A percentile compares a stretch with the other conserved stretches of the same genome.
These are phyloP conservation scores for Nothophytophthora sp. DNA, from an alignment of 352 stramenopile genomes.

Conservation along the genomic window DNA sequence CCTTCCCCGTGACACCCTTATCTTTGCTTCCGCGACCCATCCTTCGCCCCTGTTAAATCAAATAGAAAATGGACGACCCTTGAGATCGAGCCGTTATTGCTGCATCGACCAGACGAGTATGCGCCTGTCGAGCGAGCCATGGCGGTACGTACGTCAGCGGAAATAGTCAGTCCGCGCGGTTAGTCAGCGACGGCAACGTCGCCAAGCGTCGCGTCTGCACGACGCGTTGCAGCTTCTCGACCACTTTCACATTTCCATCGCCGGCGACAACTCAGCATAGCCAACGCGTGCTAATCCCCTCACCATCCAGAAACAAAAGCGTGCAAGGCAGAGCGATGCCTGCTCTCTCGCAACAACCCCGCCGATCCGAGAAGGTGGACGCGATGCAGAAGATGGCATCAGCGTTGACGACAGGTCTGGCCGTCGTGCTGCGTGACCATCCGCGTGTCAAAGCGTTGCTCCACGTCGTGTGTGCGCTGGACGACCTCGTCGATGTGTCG, in stretches of 20 bases:
- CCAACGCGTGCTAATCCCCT: neutral
- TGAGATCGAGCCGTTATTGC: slow-evolving; percentile 16
- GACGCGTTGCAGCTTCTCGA: neutral
- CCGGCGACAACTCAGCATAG: neutral
- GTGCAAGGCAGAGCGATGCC: slow-evolving; percentile 3
- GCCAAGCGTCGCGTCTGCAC: too few relatives aligned
- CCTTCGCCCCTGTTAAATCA: too few relatives aligned
- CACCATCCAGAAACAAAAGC: neutral
- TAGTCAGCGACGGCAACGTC: slow-evolving; percentile 4
- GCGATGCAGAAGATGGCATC: slow-evolving; percentile 9
- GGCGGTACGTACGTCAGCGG: slow-evolving; percentile 3
- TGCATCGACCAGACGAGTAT: slow-evolving; percentile 19
- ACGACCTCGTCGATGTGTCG: slow-evolving; percentile 27
- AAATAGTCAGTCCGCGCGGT: neutral
- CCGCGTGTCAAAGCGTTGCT: slow-evolving; percentile 16
- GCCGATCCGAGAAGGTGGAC: neutral
- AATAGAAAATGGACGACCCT: too few relatives aligned
- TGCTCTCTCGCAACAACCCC: neutral
- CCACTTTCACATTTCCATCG: slow-evolving; percentile 15
- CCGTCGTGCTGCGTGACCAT: slow-evolving; percentile 22
- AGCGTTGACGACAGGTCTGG: slow-evolving; percentile 20
- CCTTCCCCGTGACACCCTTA: too few relatives aligned
- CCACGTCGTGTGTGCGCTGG: slow-evolving; percentile 24
- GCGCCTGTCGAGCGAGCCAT: slow-evolving; percentile 7
- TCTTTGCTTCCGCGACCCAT: too few relatives aligned